Conservation (phyloP, 768 basidiomycete species). For the Gloeopeniophorella convolvens region DNA sequence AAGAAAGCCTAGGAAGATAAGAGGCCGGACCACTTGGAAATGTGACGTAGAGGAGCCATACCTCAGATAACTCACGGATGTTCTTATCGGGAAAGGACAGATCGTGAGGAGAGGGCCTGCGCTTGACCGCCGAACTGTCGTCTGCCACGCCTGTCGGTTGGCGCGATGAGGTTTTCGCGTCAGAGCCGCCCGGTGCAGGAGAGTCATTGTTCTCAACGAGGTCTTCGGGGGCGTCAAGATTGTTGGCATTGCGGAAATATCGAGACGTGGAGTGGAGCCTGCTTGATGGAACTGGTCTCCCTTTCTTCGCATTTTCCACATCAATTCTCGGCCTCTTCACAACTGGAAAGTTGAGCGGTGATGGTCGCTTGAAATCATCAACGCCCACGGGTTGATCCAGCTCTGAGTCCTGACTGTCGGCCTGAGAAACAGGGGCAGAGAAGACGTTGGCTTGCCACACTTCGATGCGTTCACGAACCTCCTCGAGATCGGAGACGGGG, state of each 20-base stretch:
- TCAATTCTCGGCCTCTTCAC: slow-evolving; percentile 1
- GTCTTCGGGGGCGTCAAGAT: not conserved
- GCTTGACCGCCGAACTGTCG: too few relatives aligned
- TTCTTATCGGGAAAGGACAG: too few relatives aligned
- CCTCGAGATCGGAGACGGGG: not conserved
- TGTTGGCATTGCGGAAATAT: not conserved
- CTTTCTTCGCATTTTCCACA: slow-evolving; percentile 3
- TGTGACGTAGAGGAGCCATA: not conserved
- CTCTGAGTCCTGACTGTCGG: not conserved
- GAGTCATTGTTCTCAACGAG: not conserved
- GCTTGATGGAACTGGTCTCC: not conserved
- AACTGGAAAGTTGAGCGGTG: slow-evolving; percentile 3
- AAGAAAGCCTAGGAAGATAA: slow-evolving; percentile 8
- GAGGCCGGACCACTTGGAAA: not conserved
- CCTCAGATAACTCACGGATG: slow-evolving; percentile 14
- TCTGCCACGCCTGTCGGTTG: too few relatives aligned
- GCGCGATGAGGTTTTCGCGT: not conserved
- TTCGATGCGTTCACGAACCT: slow-evolving; percentile 11
- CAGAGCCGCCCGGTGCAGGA: not conserved
- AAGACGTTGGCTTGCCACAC: slow-evolving; percentile 11
- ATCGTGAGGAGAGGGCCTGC: too few relatives aligned
- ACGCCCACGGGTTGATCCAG: not conserved
- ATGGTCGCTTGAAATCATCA: not conserved
- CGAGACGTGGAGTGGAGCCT: slow-evolving; percentile 5
- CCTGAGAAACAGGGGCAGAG: not conserved